Base-by-base conservation (phyloP, 352 stramenopile species). In the Thalassiosira hispida region DNA sequence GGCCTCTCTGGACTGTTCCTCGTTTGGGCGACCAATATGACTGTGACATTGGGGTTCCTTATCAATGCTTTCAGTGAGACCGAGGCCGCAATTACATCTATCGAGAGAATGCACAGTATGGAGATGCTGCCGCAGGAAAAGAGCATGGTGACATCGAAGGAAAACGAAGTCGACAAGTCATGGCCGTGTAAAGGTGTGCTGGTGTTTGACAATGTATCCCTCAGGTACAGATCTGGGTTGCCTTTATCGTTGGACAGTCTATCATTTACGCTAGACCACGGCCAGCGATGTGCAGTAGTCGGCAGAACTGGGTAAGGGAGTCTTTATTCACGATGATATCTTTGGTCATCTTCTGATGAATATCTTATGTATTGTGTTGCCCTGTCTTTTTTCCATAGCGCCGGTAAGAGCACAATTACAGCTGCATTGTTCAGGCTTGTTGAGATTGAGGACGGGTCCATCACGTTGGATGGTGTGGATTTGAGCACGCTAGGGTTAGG, bases 401-500 rank as follows among this genome's bases (percentile, higher is more conserved):
- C 91, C 2, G 95, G 94, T 63, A 96, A 98, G 82, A 94, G 81
- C 33, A 93, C 91, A 57, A 81, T 98, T 12, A 95, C 95, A 8
- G 91, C 95, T 61, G 95, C 95, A 29, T 85, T 99, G 18, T 97
- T 98, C 81, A 94, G 97, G 20, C 86, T 98, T 44, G 93, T 97
- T 33, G 96, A 98, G 71, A 79, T 98, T 31, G 93, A 94, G 61
- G 86, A 84, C 18, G 97, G 97, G 16, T 86, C 79, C 9, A 96
- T 99, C 53, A 44, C 95, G 20, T 92, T 99, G 56, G 96, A 98
- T 85, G 96, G 95, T 12, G 85, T 98, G 12, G 94, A 98, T 77
- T 77, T 97, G 2, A 69, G 83, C 9, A 90, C 78, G 16, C 63
- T 99, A 0, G 89, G 92, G 11, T 83, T 99, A 49, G 87, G 81